Evolutionary conservation across 768 basidiomycete species (phyloP).

Genomic region (Boletus rex-veris): DNA sequence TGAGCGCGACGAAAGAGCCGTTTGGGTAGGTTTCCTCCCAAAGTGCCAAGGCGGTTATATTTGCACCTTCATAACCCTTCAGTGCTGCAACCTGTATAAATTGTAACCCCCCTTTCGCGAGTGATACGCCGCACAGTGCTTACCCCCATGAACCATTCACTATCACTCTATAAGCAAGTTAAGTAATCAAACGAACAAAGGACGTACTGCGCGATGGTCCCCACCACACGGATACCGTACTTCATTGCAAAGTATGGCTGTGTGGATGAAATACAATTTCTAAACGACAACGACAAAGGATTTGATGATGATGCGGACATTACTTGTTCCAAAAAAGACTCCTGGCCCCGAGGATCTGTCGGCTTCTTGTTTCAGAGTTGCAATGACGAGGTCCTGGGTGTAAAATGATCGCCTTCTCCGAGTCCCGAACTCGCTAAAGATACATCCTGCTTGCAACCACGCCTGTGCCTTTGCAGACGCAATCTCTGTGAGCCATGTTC

Average conservation of each 20-base stretch:
- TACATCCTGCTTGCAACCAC: conserved; percentile 61
- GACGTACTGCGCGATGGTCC: conserved; percentile 84
- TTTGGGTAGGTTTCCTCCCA: conserved; percentile 80
- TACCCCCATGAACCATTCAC: conserved; percentile 93
- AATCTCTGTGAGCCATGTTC: conserved; percentile 42
- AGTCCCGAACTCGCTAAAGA: conserved; percentile 86
- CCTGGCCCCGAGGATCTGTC: conserved; percentile 50
- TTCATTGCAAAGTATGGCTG: conserved; percentile 85
- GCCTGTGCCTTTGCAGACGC: conserved; percentile 70
- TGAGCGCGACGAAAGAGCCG: conserved; percentile 68
- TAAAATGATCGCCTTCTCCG: conserved; percentile 71
- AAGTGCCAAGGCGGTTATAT: conserved; percentile 68
- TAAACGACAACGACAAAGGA: neutral
- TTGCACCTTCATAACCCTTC: conserved; percentile 76
- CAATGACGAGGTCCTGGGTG: conserved; percentile 75
- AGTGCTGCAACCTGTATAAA: conserved; percentile 68
- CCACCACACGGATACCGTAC: conserved; percentile 61
- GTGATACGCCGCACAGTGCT: conserved; percentile 15
- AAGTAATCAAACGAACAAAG: neutral
- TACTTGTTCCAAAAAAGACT: conserved; percentile 70
- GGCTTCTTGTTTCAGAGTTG: conserved; percentile 62
- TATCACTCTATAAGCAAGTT: conserved; percentile 25
- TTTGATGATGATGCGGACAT: conserved; percentile 48
- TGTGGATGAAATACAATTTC: neutral
- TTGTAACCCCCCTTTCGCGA: neutral